Percentiles rank a stretch among this genome's conserved stretches.
Evolutionary conservation across 176 grass and related monocot species (phyloP).

Genomic region (Lolium perenne): DNA sequence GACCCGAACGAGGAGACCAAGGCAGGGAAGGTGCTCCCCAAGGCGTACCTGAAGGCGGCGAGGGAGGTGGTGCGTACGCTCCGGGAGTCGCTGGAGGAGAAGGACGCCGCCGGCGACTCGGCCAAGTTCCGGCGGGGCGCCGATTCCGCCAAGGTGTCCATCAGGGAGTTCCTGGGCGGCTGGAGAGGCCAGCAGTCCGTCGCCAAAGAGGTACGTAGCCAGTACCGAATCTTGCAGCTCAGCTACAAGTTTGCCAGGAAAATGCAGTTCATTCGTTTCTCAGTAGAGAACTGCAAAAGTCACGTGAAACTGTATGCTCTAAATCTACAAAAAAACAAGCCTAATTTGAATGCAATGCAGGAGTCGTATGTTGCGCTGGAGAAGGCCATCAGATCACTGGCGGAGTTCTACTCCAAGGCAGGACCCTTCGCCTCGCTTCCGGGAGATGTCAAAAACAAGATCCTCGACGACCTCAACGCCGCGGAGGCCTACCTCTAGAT

Average conservation of each 20-base stretch:
- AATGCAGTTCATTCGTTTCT: not conserved
- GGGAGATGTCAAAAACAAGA: slow-evolving; percentile 62
- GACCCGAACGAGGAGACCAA: slow-evolving; percentile 88
- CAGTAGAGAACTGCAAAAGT: not conserved
- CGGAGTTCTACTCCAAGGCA: slow-evolving; percentile 87
- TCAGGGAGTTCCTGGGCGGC: slow-evolving; percentile 72
- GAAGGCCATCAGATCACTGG: slow-evolving; percentile 77
- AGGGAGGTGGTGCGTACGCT: slow-evolving; percentile 92
- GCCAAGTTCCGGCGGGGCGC: slow-evolving; percentile 77
- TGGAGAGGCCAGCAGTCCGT: slow-evolving; percentile 79
- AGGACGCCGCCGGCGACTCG: slow-evolving; percentile 61
- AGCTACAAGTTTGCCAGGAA: not conserved
- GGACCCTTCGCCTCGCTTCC: slow-evolving; percentile 73
- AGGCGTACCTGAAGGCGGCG: slow-evolving; percentile 90
- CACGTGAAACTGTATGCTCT: not conserved
- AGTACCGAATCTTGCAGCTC: not conserved
- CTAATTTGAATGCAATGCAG: slow-evolving; percentile 37
- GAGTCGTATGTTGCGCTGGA: slow-evolving; percentile 85
- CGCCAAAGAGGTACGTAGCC: slow-evolving; percentile 56
- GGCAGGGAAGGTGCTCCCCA: slow-evolving; percentile 76
- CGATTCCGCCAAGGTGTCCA: slow-evolving; percentile 84
- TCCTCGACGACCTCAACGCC: slow-evolving; percentile 73
- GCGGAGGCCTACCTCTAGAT: slow-evolving; percentile 70
- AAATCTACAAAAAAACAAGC: not conserved
- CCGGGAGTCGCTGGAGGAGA: slow-evolving; percentile 72